These are phyloP conservation scores for Apiotrichum sp. DNA, from an alignment of 1,284 basidiomycete species.

Conservation along the genomic window DNA sequence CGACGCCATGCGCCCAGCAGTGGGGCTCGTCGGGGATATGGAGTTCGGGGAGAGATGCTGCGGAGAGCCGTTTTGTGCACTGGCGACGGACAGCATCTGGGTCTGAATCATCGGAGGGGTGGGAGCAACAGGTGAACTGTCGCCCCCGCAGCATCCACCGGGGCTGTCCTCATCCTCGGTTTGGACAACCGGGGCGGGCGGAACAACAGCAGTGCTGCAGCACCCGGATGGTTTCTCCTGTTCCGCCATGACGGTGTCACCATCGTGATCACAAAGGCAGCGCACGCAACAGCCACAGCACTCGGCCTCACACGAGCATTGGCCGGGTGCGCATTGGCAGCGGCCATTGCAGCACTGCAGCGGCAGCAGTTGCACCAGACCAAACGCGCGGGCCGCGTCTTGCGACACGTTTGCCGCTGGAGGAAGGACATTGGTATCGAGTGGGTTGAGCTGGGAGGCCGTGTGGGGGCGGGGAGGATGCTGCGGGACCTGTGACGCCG, in stretches of 20 bases:
- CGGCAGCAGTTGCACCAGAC: conserved; percentile 41
- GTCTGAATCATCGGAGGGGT: background rate
- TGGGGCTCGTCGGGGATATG: conserved; percentile 1
- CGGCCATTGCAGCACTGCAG: conserved; percentile 47
- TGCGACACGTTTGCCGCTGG: conserved; percentile 29
- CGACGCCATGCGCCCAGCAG: conserved; percentile 2
- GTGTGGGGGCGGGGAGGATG: conserved; percentile 12
- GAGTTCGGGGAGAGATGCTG: background rate
- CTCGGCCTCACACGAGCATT: conserved; percentile 44
- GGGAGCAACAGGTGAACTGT: conserved; percentile 1
- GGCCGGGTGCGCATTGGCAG: conserved; percentile 43
- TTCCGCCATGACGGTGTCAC: conserved; percentile 21
- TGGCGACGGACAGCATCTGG: background rate
- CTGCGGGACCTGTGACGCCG: conserved; percentile 39
- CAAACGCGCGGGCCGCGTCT: conserved; percentile 35
- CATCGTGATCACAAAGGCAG: conserved; percentile 40
- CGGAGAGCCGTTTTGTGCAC: background rate
- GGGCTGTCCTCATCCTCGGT: background rate
- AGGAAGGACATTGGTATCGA: conserved; percentile 39
- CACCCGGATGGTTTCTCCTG: conserved; percentile 6
- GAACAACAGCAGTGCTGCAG: conserved; percentile 42
- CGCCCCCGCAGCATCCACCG: conserved; percentile 18
- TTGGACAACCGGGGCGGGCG: background rate
- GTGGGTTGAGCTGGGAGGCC: conserved; percentile 25
- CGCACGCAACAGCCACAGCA: conserved; percentile 47